Base-by-base conservation (phyloP, 805 yeast species). In the Starmerella davenportii region DNA sequence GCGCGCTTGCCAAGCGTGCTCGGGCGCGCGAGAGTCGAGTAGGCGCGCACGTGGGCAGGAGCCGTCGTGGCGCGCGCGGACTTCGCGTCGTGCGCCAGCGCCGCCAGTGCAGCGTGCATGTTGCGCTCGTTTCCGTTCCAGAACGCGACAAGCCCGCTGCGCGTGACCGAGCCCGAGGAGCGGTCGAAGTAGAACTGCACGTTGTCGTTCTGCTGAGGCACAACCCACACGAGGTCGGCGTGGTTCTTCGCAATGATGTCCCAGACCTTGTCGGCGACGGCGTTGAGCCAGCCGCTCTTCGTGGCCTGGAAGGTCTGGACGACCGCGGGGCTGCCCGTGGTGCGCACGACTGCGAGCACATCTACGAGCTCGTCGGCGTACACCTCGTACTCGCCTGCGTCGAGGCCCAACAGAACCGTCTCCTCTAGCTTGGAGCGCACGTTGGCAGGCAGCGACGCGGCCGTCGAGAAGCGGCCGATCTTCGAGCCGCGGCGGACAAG, bases 401-500 rank as follows among this genome's bases (percentile, higher is more conserved):
- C 52, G 50, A 87, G 70, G 32, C 68, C 65, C 58, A 76, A 73
- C 56, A 87, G 66, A 59, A 85, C 85, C 55, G 82, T 94, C 58
- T 82, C 70, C 51, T 70, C 68, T 44, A 90, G 66, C 17, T 84
- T 90, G 36, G 68, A 57, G 61, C 93, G 72, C 50, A 90, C 69
- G 38, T 73, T 62, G 54, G 80, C 93, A 35, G 55, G 51, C 21
- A 63, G 48, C 34, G 36, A 32, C 56, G 85, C 79, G 45, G 79
- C 87, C 29, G 65, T 60, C 52, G 72, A 69, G 57, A 82, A 74
- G 27, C 57, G 44, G 41, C 77, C 58, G 48, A 90, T 68, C 62
- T 81, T 82, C 64, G 87, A 81, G 45, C 99, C 99, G 61, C 98
- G 76, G 70, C 98, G 79, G 52, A 90, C 84, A 65, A 90, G 69